A percentile compares a stretch with the other conserved stretches of the same genome.
phyloP scores from a whole-genome alignment of 768 basidiomycete species.

The Tylopilus rubrobrunneus region DNA sequence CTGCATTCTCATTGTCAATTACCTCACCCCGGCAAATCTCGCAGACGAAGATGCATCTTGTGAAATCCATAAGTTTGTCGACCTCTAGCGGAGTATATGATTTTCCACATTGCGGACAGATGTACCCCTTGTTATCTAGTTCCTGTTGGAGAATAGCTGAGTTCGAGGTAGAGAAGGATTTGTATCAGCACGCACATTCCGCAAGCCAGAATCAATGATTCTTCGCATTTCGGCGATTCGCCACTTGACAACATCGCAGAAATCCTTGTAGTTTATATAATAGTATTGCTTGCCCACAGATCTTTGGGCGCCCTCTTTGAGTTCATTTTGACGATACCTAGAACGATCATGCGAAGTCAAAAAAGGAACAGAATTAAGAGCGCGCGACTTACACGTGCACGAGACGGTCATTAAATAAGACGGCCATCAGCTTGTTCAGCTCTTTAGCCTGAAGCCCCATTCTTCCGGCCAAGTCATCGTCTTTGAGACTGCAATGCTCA shows the following conservation, averaged over 20 bases:
- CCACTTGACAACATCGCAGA: constrained; percentile 99
- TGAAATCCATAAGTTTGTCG: constrained; percentile 75
- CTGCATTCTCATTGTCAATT: constrained; percentile 87
- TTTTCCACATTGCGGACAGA: constrained; percentile 84
- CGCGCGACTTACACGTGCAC: constrained; percentile 62
- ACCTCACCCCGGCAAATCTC: constrained; percentile 87
- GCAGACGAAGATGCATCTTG: constrained; percentile 66
- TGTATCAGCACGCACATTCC: constrained; percentile 58
- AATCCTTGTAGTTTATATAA: constrained; percentile 92
- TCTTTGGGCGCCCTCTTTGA: constrained; percentile 85
- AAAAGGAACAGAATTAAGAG: background rate
- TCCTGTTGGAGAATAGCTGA: constrained; percentile 49
- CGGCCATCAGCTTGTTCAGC: constrained; percentile 83
- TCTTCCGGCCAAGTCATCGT: constrained; percentile 88
- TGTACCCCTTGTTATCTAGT: constrained; percentile 95
- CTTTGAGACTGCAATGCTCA: constrained; percentile 65
- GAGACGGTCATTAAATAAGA: constrained; percentile 72
- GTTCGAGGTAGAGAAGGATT: background rate
- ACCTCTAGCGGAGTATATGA: constrained; percentile 85
- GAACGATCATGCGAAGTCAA: background rate
- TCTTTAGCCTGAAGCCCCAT: constrained; percentile 90
- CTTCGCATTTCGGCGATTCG: constrained; percentile 89
- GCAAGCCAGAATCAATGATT: constrained; percentile 78
- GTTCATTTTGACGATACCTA: constrained; percentile 88
- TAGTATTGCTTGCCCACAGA: constrained; percentile 90